Conservation (phyloP, 202 grass and related monocot genomes). For the Carex sylvatica region DNA sequence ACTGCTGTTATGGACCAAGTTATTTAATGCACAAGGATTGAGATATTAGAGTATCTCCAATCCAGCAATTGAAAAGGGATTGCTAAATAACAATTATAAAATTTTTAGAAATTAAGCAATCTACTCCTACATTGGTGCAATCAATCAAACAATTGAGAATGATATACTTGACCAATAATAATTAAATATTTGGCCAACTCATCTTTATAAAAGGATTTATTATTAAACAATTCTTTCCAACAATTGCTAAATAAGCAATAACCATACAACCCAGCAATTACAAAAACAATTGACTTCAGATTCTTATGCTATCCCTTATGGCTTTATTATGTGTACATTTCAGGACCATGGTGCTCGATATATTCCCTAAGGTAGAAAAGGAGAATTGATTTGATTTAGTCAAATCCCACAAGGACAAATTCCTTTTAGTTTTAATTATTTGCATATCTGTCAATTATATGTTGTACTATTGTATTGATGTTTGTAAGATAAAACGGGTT, state of each 20-base stretch:
- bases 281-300: neutral
- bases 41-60: neutral
- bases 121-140: too few relatives aligned
- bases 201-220: too few relatives aligned
- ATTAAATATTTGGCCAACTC: too few relatives aligned
- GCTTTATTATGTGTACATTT: conserved; percentile 26
- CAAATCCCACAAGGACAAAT: conserved; percentile 19
- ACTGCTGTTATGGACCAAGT: neutral
- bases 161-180: too few relatives aligned
- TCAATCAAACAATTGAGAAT: too few relatives aligned
- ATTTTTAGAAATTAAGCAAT: too few relatives aligned
- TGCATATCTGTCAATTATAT: conserved; percentile 7
- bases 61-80: too few relatives aligned
- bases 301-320: neutral
- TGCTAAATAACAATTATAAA: too few relatives aligned
- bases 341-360: conserved; percentile 52
- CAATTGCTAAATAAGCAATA: too few relatives aligned
- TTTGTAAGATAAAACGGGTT: neutral
- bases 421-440: conserved; percentile 4
- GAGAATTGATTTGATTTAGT: conserved; percentile 46
- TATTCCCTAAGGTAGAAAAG: conserved; percentile 48
- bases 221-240: too few relatives aligned
- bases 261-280: too few relatives aligned
- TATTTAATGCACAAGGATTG: neutral
- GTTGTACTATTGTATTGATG: conserved; percentile 8